These are phyloP conservation scores for Deakozyma indianensis DNA, from an alignment of 805 yeast species.

Conservation along the genomic window DNA sequence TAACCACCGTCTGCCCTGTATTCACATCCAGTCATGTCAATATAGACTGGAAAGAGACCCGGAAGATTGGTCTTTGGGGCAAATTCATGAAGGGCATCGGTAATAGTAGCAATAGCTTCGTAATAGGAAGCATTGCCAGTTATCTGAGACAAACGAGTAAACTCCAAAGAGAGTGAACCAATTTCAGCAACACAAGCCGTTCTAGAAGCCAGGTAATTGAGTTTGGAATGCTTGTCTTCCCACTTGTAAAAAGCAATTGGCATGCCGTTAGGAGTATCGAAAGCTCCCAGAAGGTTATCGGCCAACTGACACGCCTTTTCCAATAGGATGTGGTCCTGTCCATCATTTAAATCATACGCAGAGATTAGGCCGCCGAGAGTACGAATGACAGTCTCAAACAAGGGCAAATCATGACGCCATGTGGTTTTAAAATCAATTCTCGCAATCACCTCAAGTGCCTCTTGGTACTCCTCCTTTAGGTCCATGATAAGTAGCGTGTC, in stretches of 20 bases:
- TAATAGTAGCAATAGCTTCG: slow-evolving; percentile 34
- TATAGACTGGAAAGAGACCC: slow-evolving; percentile 28
- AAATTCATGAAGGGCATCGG: slow-evolving; percentile 24
- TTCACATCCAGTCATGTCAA: slow-evolving; percentile 34
- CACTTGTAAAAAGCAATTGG: slow-evolving; percentile 35
- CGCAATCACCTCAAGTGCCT: slow-evolving; percentile 25
- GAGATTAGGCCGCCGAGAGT: slow-evolving; percentile 39
- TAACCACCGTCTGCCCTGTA: no score
- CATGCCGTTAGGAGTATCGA: slow-evolving; percentile 44
- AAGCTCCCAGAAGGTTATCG: slow-evolving; percentile 35
- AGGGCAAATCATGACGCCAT: slow-evolving; percentile 30
- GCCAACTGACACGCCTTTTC: slow-evolving; percentile 32
- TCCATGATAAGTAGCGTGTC: slow-evolving; percentile 38
- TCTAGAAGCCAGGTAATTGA: slow-evolving; percentile 16
- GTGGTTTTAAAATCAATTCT: slow-evolving; percentile 26
- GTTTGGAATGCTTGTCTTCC: slow-evolving; percentile 15
- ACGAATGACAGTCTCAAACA: slow-evolving; percentile 38
- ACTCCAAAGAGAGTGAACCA: slow-evolving; percentile 37
- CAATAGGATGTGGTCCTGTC: slow-evolving; percentile 19
- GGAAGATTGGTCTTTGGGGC: slow-evolving; percentile 21
- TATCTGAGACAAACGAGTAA: slow-evolving; percentile 36
- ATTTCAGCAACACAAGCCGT: slow-evolving; percentile 29
- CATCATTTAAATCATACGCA: slow-evolving; percentile 35
- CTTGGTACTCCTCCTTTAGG: slow-evolving; percentile 24
- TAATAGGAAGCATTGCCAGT: slow-evolving; percentile 34